Base-by-base conservation (phyloP, 768 basidiomycete genomes). In the Tephrocybe sp. region DNA sequence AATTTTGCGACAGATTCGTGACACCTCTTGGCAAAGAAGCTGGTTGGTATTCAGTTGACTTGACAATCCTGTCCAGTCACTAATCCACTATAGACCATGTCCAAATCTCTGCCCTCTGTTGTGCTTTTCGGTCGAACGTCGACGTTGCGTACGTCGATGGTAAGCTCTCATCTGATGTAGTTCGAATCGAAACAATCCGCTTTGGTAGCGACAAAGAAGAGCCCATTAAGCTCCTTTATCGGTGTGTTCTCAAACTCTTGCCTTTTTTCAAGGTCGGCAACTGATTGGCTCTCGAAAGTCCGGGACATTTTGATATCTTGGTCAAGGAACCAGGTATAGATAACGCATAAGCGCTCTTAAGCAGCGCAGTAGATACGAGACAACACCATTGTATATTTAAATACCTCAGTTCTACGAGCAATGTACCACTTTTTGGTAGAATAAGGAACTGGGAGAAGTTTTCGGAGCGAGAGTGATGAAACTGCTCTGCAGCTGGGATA, bases 281-380 rank as follows among this genome's bases (percentile, higher is more conserved):
- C 11, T 22, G 23, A 17, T 36, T 39, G 16, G 50, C 48, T 16
- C 8, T 40, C 47, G 43, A 11, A 51, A 92, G 91, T 43, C 92
- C 92, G 16, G 92, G 92, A 8, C 92, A 95, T 64, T 95, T 90
- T 67, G 92, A 95, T 68, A 85, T 93, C 44, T 69, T 90, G 39
- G 48, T 58, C 11, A 26, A 7, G 3, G 4, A 3, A 26, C 7
- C 7, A 26, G 52, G 51, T 0, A 48, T 34, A 41, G 20, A 40
- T 44, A 26, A 39, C 4, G 38, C 30, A 39, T 53, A 13, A 40
- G 19, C 23, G 34, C 26, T 39, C 33, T 10, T 2, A 43, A 22
- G 40, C 5, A 19, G 19, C 8, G 10, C 5, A 6, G 4, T 10
- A 6, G n/a, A 16, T 3, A 16, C 26, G 7, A 26, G 26, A 26